Evolutionary conservation across 2,329 filamentous ascomycete genomes (phyloP), one percentile per base, ranked within the genome.

Genomic region (Lasiodiplodia citricola): DNA sequence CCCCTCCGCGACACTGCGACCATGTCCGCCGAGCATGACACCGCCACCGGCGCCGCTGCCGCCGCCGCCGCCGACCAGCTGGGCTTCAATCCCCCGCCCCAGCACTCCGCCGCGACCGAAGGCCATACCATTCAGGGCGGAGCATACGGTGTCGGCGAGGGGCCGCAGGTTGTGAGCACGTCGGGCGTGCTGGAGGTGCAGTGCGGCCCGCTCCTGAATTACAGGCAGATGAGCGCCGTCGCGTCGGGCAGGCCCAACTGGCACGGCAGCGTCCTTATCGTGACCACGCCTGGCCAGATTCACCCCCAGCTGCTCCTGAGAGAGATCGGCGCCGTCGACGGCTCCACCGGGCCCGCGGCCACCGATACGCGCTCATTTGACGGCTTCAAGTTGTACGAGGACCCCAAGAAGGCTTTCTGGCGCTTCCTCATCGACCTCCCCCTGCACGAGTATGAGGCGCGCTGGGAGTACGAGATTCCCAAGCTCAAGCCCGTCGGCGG

Each of bases 181-280:
- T 76, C 76, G 6, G 71, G 75, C 23, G 73, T 72, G 6, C 70
- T 83, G 74, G 88, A 92, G 70, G 85, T 94, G 35, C 83, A 91
- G 16, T 90, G 88, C 73, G 92, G 92, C 0, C 92, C 92, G 23
- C 82, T 95, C 72, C 81, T 95, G 71, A 95, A 95, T 80, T 95
- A 94, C 79, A 86, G 90, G 71, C 87, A 88, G 75, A 94, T 91
- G 88, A 87, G 90, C 74, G 86, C 85, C 35, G 83, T 79, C 70
- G 72, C 78, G 66, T 76, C 79, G 2, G 78, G 80, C 35, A 76
- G 74, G 60, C 82, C 83, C 50, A 82, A 81, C 51, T 98, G 95
- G 94, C 85, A 92, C 74, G 94, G 95, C 69, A 97, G 93, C 78
- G 92, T 97, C 8, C 83, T 97, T 74, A 83, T 97, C 62, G 93